Base-by-base conservation (phyloP, 140 eudicot species). In the Erigeron philadelphicus region DNA sequence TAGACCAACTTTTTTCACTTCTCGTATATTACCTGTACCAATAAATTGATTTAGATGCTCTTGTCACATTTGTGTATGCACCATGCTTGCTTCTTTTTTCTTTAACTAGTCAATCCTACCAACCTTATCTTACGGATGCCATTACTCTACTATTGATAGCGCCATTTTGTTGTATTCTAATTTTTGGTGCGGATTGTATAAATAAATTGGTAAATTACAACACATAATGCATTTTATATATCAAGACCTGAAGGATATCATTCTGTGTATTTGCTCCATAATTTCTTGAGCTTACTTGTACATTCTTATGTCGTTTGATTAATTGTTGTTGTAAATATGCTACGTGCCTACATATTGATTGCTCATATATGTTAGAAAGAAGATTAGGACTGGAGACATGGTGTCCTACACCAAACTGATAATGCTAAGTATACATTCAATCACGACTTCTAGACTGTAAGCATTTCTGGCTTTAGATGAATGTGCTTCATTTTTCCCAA, bases 1-100 rank as follows among this genome's bases (percentile, higher is more conserved):
- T 71, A 58, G 45, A 31, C 4, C 75, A 45, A 71, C 60, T 46
- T 71, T 62, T 71, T 45, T 45, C 9, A 71, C 49, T 59, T 71
- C 67, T 23, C 35, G 46, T n/a, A 59, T 71, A 69, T 41, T 53
- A 16, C 43, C 44, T 12, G 15, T 59, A 38, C 9, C 16, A 12
- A 15, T 69, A 55, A 69, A 41, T 55, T 69, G 11, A 69, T 55
- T 69, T 68, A 16, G 65, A 69, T 7, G 74, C 55, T 19, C 23
- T 54, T n/a, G 53, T 42, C 44, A 54, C 40, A 55, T 40, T 64
- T 8, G 18, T 31, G 3, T 52, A 44, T 43, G 18, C 16, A 50
- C 56, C 56, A 3, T 50, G 56, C 38, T 31, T 50, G 56, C 56
- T 50, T 11, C 56, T 9, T 21, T 50, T 71, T 11, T 45, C 35